Evolutionary conservation across 345 rosid genomes (phyloP).

Genomic region (Linum trigynum): DNA sequence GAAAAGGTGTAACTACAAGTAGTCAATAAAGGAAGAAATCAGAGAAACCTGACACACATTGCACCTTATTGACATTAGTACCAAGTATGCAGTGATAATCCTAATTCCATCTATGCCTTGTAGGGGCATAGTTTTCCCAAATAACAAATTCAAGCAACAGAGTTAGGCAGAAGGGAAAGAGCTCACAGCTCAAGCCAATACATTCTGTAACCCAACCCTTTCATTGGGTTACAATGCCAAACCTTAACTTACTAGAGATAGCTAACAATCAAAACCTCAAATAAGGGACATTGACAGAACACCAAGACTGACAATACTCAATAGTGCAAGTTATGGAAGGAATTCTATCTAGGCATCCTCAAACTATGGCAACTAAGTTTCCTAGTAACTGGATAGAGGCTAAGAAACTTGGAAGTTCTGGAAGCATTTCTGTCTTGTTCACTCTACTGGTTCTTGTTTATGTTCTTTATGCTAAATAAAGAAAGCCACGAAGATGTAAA

Average conservation of each 20-base stretch:
- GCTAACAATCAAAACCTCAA: not conserved
- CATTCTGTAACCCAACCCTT: not conserved
- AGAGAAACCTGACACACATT: not conserved
- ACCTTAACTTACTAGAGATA: not conserved
- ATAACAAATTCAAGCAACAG: not conserved
- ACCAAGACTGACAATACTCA: not conserved
- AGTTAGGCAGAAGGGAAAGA: not conserved
- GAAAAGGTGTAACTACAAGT: not conserved
- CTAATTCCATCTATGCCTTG: not conserved
- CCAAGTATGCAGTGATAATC: not conserved
- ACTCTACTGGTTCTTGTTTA: too few relatives aligned
- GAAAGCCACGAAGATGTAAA: too few relatives aligned
- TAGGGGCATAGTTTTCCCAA: not conserved
- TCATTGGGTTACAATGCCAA: not conserved
- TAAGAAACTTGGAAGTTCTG: too few relatives aligned
- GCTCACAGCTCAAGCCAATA: not conserved
- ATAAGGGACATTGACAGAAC: not conserved
- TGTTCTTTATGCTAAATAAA: too few relatives aligned
- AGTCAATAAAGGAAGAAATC: slow-evolving; percentile 1
- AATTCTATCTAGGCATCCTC: not conserved
- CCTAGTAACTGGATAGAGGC: not conserved
- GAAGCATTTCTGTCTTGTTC: too few relatives aligned
- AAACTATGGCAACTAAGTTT: not conserved
- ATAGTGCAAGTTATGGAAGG: not conserved
- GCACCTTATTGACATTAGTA: not conserved